These are phyloP conservation scores for Anisogramma anomala DNA, from an alignment of 2,329 filamentous ascomycete species.

Conservation along the genomic window DNA sequence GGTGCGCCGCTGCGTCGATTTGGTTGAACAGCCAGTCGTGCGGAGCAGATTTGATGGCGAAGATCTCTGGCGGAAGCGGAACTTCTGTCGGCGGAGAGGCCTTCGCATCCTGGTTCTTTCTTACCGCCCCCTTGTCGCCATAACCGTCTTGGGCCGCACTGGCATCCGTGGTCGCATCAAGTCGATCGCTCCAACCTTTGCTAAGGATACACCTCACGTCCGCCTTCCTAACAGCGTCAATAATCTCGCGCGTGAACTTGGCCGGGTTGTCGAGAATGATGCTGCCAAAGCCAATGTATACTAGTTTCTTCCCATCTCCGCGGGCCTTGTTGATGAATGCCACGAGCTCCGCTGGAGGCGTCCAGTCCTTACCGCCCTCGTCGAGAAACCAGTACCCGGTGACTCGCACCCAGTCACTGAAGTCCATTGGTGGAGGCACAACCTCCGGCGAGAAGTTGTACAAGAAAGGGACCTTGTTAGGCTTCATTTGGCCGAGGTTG, in stretches of 20 bases:
- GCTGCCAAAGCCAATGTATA: constrained; percentile 94
- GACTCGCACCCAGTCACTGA: constrained; percentile 93
- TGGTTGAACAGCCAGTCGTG: constrained; percentile 96
- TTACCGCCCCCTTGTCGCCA: constrained; percentile 26
- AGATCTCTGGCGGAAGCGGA: constrained; percentile 65
- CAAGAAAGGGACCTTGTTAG: constrained; percentile 93
- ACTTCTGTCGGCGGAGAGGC: constrained; percentile 47
- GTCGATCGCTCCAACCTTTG: constrained; percentile 91
- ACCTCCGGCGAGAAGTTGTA: constrained; percentile 96
- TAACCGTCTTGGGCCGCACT: constrained; percentile 29
- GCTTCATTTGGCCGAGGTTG: constrained; percentile 78
- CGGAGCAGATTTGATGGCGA: constrained; percentile 78
- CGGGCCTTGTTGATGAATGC: constrained; percentile 78
- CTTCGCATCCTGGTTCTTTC: constrained; percentile 27
- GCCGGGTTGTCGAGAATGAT: constrained; percentile 86
- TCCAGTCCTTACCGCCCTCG: constrained; percentile 53
- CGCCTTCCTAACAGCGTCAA: constrained; percentile 80
- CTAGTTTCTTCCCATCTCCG: constrained; percentile 74
- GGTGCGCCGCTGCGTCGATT: constrained; percentile 88
- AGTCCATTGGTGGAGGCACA: constrained; percentile 88
- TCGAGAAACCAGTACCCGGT: constrained; percentile 98
- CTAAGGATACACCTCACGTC: constrained; percentile 91
- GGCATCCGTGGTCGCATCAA: constrained; percentile 15
- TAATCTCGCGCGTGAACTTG: constrained; percentile 82
- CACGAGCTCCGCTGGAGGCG: constrained; percentile 61